These are phyloP conservation scores for Aurinia saxatilis DNA, from an alignment of 345 rosid species.

Conservation along the genomic window DNA sequence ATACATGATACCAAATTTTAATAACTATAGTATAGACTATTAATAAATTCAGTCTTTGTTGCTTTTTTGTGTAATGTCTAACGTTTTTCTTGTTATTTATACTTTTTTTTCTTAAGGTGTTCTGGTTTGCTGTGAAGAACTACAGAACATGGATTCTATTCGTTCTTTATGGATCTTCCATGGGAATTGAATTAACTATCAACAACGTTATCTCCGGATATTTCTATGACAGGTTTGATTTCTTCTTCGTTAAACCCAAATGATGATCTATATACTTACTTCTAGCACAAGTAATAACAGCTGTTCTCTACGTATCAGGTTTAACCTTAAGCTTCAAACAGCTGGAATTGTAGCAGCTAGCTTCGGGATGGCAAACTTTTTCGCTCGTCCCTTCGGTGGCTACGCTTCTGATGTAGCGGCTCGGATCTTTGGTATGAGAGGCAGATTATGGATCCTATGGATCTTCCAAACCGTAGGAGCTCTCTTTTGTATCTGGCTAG, in stretches of 20 bases:
- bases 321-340: conserved; percentile 59
- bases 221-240: conserved; percentile 57
- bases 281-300: not conserved
- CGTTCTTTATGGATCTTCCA: conserved; percentile 58
- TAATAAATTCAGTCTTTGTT: not conserved
- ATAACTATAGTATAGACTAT: no score
- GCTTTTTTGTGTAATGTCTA: not conserved
- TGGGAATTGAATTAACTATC: conserved; percentile 64
- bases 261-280: not conserved
- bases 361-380: conserved; percentile 75
- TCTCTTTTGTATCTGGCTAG: conserved; percentile 70
- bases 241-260: not conserved
- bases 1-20: not conserved
- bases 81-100: not conserved
- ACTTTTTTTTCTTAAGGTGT: conserved; percentile 30
- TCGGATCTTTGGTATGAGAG: conserved; percentile 65
- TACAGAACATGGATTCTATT: conserved; percentile 72
- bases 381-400: conserved; percentile 83
- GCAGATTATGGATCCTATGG: conserved; percentile 74
- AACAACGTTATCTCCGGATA: conserved; percentile 64
- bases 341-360: conserved; percentile 74
- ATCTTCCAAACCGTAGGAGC: conserved; percentile 69
- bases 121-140: conserved; percentile 58
- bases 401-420: conserved; percentile 57
- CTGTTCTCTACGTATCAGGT: conserved; percentile 33